Conservation (phyloP, 2,329 filamentous ascomycete genomes). For the Verticillium alfalfae region DNA sequence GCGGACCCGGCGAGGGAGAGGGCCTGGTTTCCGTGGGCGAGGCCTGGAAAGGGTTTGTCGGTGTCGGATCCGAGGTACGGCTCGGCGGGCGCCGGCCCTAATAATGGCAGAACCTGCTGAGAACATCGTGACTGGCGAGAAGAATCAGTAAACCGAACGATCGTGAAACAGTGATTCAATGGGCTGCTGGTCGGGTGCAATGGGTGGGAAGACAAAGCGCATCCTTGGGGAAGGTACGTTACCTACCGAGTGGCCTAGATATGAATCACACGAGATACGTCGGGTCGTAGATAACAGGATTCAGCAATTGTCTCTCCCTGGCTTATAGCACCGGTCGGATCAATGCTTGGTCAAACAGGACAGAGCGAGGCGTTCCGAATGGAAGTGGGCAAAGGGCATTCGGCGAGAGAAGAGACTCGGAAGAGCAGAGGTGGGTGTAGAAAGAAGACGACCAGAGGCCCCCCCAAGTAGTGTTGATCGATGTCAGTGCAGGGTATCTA, state of each 20-base stretch:
- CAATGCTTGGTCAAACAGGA: not conserved
- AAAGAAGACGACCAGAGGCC: not conserved
- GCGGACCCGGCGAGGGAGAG: constrained; percentile 15
- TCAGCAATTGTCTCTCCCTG: not conserved
- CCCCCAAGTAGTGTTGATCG: not conserved
- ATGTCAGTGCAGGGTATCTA: not conserved
- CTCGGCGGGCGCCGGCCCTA: constrained; percentile 37
- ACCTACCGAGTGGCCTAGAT: not conserved
- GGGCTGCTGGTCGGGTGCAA: constrained; percentile 8
- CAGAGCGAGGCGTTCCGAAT: not conserved
- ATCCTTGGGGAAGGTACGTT: not conserved
- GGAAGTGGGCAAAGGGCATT: not conserved
- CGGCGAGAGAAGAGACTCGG: not conserved
- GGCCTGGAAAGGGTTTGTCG: constrained; percentile 12
- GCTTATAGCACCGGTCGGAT: not conserved
- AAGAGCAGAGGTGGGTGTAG: not conserved
- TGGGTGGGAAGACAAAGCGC: constrained; percentile 4
- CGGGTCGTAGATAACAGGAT: not conserved
- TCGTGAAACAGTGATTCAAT: constrained; percentile 14
- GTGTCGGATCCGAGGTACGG: constrained; percentile 22
- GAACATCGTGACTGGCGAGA: constrained; percentile 27
- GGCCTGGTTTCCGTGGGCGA: not conserved
- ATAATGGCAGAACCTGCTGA: constrained; percentile 34
- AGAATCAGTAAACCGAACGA: not conserved
- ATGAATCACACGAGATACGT: not conserved